Conservation (phyloP, 2,329 filamentous ascomycete genomes). For the Geosmithia morbida region DNA sequence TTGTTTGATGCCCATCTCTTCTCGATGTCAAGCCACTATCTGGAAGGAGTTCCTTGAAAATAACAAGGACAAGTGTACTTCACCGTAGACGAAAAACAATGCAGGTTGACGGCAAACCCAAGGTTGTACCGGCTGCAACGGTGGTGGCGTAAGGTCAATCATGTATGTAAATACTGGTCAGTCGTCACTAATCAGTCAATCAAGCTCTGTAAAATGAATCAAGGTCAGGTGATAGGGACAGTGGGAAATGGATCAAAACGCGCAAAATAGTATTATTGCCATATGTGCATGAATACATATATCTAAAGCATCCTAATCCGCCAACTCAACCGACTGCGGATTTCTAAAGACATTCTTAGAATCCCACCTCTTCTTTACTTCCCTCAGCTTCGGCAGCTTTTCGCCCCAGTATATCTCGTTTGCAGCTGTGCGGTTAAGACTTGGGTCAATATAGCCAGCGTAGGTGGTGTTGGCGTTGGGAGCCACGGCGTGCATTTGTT, state of each 20-base stretch:
- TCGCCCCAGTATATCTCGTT: constrained; percentile 40
- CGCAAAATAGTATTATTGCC: too few species aligned
- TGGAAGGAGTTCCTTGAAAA: constrained; percentile 21
- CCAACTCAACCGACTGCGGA: constrained; percentile 36
- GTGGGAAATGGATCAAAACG: too few species aligned
- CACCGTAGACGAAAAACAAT: background rate
- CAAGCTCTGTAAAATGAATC: too few species aligned
- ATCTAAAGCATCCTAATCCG: constrained; percentile 1
- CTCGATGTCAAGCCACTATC: constrained; percentile 19
- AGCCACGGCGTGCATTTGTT: constrained; percentile 21
- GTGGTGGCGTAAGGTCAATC: background rate
- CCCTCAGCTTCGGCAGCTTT: constrained; percentile 29
- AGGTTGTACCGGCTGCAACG: background rate
- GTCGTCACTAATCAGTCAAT: too few species aligned
- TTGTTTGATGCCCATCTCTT: constrained; percentile 13
- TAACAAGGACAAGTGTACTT: constrained; percentile 11
- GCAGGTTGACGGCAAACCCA: background rate
- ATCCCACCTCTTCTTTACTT: constrained; percentile 37
- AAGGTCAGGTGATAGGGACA: too few species aligned
- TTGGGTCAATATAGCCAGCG: constrained; percentile 47
- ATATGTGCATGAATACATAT: too few species aligned
- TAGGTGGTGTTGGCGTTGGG: constrained; percentile 34
- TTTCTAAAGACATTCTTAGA: constrained; percentile 41
- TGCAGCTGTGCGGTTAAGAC: constrained; percentile 22
- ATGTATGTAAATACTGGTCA: too few species aligned